phyloP scores from a whole-genome alignment of 1,284 basidiomycete genomes.

The Cutaneotrichosporon curvatum region DNA sequence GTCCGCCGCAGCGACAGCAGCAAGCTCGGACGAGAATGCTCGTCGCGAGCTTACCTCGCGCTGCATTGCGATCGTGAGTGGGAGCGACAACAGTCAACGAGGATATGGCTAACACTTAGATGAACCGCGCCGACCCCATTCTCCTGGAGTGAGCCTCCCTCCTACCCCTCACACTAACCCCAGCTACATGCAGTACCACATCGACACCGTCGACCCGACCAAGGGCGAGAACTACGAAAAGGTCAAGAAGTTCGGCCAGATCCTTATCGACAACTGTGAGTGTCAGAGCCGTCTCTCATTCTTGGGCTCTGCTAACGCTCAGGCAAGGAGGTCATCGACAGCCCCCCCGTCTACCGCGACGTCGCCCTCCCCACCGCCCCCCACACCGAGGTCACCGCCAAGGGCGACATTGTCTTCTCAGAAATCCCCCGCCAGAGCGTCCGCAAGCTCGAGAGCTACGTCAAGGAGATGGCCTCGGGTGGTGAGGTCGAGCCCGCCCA shows the following conservation, averaged over 20 bases:
- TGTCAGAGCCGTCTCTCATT: background rate
- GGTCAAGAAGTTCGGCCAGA: slow-evolving; percentile 94
- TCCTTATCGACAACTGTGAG: slow-evolving; percentile 77
- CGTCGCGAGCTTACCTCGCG: slow-evolving; percentile 81
- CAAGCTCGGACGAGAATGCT: slow-evolving; percentile 22
- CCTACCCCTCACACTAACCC: slow-evolving; percentile 7
- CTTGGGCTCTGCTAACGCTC: slow-evolving; percentile 3
- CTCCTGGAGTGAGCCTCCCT: slow-evolving; percentile 55
- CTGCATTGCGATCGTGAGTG: slow-evolving; percentile 71
- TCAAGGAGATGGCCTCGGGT: slow-evolving; percentile 96
- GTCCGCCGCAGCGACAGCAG: slow-evolving; percentile 23
- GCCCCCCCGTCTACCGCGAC: slow-evolving; percentile 48
- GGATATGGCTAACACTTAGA: slow-evolving; percentile 37
- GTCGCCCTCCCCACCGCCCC: slow-evolving; percentile 98
- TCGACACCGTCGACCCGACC: slow-evolving; percentile 71
- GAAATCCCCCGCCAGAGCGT: slow-evolving; percentile 93
- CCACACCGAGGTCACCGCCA: slow-evolving; percentile 82
- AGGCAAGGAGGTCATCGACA: slow-evolving; percentile 39
- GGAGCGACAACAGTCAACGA: no score
- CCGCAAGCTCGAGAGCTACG: slow-evolving; percentile 94
- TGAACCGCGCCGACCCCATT: slow-evolving; percentile 91
- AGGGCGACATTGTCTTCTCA: slow-evolving; percentile 89
- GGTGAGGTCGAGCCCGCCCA: slow-evolving; percentile 72
- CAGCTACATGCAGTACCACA: slow-evolving; percentile 90
- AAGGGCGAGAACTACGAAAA: slow-evolving; percentile 87